Base-by-base conservation (phyloP, 768 basidiomycete species). In the Suillus spraguei region DNA sequence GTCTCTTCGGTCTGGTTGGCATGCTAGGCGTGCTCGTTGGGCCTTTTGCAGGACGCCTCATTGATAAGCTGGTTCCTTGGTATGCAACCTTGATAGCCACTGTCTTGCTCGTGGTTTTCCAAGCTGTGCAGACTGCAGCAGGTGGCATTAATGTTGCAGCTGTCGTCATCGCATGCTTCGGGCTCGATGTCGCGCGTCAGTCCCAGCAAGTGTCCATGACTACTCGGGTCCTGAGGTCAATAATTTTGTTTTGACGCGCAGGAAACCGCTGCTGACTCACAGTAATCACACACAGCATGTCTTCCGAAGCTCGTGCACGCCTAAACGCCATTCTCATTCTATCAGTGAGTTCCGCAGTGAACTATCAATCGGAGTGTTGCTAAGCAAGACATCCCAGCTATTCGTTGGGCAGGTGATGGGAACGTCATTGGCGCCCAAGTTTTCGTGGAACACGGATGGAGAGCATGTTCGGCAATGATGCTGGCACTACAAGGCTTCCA, bases 381-480 rank as follows among this genome's bases (percentile, higher is more conserved):
- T 41, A 3, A 59, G 49, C 44, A n/a, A 39, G 54, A 9, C 59
- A 28, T 14, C 32, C 32, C 60, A 81, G 77, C 66, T 90, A 36
- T 92, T 92, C 74, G 81, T 91, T 28, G 93, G 93, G 0, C 92
- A 94, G 78, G 89, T 94, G 11, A 87, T 90, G 76, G 93, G 93
- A 20, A 93, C 92, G 0, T 82, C 89, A 87, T 88, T 0, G 88
- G 91, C 36, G 89, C 91, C 0, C 73, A 83, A 41, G 82, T 94
- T 2, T 95, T 92, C 75, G 81, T 88, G 35, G 67, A 78, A 16
- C 77, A 84, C 66, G 93, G 93, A 17, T 94, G 91, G 91, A 80
- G 85, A 41, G 81, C 89, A 0, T 84, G 82, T 2, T 87, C 90
- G 0, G 80, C 79, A 35, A 77, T 92, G 13, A 83, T 83, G 49